phyloP scores from a whole-genome alignment of 108 stramenopile species.

The Nitzschia palea region DNA sequence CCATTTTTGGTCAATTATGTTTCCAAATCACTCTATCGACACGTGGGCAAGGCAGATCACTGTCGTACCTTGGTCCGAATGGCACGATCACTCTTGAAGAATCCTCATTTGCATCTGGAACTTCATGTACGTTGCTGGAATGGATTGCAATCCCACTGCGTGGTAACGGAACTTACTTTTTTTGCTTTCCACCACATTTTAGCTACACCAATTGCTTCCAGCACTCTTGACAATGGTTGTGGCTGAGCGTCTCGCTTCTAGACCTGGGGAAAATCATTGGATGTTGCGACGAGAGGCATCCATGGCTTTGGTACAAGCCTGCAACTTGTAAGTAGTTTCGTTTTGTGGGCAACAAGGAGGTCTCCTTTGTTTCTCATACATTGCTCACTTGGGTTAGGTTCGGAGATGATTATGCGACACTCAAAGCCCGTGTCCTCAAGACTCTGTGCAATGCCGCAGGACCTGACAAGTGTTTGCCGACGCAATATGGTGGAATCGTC shows the following conservation, averaged over 20 bases:
- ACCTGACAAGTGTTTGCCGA: constrained; percentile 39
- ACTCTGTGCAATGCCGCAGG: constrained; percentile 57
- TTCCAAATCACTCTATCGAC: constrained; percentile 53
- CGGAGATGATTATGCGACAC: constrained; percentile 72
- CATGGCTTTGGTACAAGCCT: constrained; percentile 57
- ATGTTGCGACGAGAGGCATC: constrained; percentile 67
- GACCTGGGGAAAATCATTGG: constrained; percentile 63
- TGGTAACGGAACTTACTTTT: neutral
- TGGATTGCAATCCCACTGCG: neutral
- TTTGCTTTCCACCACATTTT: neutral
- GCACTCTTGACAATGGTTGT: constrained; percentile 79
- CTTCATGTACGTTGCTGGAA: constrained; percentile 53
- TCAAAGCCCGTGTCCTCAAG: constrained; percentile 70
- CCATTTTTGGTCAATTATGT: constrained; percentile 78
- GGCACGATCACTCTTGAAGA: constrained; percentile 61
- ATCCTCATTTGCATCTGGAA: constrained; percentile 81
- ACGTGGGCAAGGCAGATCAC: constrained; percentile 62
- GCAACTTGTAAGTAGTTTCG: constrained; percentile 59
- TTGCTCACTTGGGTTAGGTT: constrained; percentile 25
- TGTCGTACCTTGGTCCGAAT: constrained; percentile 65
- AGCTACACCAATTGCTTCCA: constrained; percentile 79
- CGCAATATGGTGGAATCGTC: constrained; percentile 80
- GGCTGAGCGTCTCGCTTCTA: constrained; percentile 60
- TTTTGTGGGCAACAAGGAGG: no score
- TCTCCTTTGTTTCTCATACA: no score